A percentile compares a stretch with the other conserved stretches of the same genome.
Evolutionary conservation across 768 basidiomycete genomes (phyloP).

Genomic region (Piloderma croceum): DNA sequence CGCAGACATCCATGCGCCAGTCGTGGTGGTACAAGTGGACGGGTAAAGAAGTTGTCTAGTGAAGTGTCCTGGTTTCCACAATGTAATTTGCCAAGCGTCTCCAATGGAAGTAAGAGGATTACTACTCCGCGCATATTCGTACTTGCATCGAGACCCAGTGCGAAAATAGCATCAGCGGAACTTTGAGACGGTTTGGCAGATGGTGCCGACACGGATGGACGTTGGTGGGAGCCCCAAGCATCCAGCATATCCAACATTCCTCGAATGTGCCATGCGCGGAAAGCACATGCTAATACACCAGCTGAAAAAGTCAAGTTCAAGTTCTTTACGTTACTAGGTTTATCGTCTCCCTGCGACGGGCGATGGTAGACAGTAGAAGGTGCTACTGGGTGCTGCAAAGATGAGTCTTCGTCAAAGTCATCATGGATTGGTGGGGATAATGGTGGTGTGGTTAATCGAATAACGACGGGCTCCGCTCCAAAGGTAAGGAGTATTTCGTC

Average conservation of each 20-base stretch:
- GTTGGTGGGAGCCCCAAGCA: constrained; percentile 22
- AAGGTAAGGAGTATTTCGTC: constrained; percentile 56
- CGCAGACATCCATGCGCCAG: constrained; percentile 49
- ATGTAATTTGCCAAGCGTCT: no score
- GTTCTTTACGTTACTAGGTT: constrained; percentile 21
- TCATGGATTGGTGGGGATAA: constrained; percentile 12
- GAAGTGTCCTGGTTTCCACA: constrained; percentile 7
- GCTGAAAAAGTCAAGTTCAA: constrained; percentile 37
- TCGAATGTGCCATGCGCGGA: constrained; percentile 53
- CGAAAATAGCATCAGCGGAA: constrained; percentile 17
- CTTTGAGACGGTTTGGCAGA: constrained; percentile 7
- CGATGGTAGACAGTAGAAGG: constrained; percentile 6
- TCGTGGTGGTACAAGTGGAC: constrained; percentile 54
- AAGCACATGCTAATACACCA: constrained; percentile 50
- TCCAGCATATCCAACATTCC: constrained; percentile 40
- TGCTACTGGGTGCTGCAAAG: constrained; percentile 3
- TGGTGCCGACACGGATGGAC: constrained; percentile 11
- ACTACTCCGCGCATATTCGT: constrained; percentile 40
- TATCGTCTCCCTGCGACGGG: constrained; percentile 6
- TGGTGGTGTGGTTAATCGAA: constrained; percentile 49
- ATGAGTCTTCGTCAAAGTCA: no score
- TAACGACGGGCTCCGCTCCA: constrained; percentile 53
- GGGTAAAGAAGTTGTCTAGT: constrained; percentile 43
- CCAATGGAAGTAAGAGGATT: constrained; percentile 40
- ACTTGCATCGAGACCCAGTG: constrained; percentile 28